Percentiles rank a stretch among this genome's conserved stretches.
These are phyloP conservation scores for Eimeria acervulina DNA, from an alignment of 169 alveolate genomes.

Conservation along the genomic window DNA sequence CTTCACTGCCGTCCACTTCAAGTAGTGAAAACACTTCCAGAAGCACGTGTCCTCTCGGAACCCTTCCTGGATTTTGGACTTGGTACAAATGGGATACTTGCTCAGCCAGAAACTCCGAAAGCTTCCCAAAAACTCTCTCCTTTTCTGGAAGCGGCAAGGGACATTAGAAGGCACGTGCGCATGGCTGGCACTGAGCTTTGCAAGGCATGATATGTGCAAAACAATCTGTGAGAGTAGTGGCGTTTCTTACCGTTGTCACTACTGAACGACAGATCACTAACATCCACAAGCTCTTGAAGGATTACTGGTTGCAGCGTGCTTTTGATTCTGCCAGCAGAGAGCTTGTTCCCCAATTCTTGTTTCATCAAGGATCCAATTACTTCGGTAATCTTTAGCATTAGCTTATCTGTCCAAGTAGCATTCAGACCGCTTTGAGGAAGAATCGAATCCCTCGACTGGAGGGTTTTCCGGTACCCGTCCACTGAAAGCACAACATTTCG, in stretches of 20 bases:
- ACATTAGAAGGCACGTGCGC: not conserved
- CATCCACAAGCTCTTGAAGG: conserved; percentile 61
- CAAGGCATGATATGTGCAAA: not conserved
- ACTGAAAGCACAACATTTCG: conserved; percentile 40
- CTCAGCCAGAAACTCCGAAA: conserved; percentile 43
- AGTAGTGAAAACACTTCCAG: conserved; percentile 43
- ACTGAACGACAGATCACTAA: conserved; percentile 36
- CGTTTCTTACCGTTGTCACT: conserved; percentile 47
- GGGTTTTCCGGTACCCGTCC: conserved; percentile 39
- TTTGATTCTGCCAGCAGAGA: not conserved
- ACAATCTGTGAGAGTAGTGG: not conserved
- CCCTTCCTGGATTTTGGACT: conserved; percentile 63
- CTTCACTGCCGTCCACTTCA: conserved; percentile 47
- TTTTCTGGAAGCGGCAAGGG: conserved; percentile 13
- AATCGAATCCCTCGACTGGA: conserved; percentile 23
- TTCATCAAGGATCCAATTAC: conserved; percentile 57
- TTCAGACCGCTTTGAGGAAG: conserved; percentile 43
- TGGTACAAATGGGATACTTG: conserved; percentile 45
- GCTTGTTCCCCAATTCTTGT: conserved; percentile 7
- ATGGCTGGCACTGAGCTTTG: not conserved
- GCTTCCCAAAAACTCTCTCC: conserved; percentile 66
- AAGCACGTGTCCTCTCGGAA: conserved; percentile 67
- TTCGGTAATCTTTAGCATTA: conserved; percentile 10
- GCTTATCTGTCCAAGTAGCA: conserved; percentile 58
- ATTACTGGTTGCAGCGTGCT: conserved; percentile 36